Evolutionary conservation across 1,284 basidiomycete species (phyloP).

Genomic region (Cutaneotrichosporon cutaneum): DNA sequence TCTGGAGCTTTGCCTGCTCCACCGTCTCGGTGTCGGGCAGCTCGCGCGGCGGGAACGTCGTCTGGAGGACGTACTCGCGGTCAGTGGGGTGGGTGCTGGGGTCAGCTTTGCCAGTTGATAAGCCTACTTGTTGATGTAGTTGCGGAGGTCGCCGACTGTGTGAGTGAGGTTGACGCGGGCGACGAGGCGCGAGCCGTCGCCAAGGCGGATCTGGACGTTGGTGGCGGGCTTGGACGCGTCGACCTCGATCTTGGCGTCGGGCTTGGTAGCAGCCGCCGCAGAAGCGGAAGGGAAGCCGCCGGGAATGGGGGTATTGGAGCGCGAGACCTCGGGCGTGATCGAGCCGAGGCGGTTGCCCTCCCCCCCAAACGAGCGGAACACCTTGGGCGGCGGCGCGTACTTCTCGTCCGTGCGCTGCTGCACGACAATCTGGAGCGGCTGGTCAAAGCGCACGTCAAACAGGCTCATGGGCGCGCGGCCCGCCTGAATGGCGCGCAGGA

Average conservation of each 20-base stretch:
- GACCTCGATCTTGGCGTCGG: conserved; percentile 43
- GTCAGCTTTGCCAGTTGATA: conserved; percentile 61
- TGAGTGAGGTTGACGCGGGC: conserved; percentile 88
- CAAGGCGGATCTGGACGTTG: conserved; percentile 84
- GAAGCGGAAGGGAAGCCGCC: conserved; percentile 48
- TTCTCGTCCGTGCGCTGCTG: conserved; percentile 71
- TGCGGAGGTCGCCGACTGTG: conserved; percentile 80
- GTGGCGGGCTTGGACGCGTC: conserved; percentile 70
- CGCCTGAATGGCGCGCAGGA: conserved; percentile 74
- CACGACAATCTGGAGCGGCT: conserved; percentile 84
- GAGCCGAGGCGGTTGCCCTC: conserved; percentile 76
- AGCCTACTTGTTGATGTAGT: conserved; percentile 86
- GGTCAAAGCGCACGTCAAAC: conserved; percentile 72
- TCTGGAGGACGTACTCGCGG: conserved; percentile 73
- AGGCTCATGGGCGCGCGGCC: conserved; percentile 78
- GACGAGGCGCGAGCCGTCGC: conserved; percentile 88
- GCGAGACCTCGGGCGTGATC: conserved; percentile 8
- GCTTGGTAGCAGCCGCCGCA: conserved; percentile 25
- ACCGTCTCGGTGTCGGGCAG: conserved; percentile 72
- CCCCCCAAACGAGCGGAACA: conserved; percentile 63
- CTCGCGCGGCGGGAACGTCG: conserved; percentile 76
- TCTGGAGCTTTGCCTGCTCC: conserved; percentile 68
- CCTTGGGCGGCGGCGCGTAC: conserved; percentile 60
- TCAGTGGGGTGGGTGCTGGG: conserved; percentile 71
- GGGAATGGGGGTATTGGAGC: conserved; percentile 32